Evolutionary conservation across 2,329 filamentous ascomycete species (phyloP).

Genomic region (Clonostachys solani): DNA sequence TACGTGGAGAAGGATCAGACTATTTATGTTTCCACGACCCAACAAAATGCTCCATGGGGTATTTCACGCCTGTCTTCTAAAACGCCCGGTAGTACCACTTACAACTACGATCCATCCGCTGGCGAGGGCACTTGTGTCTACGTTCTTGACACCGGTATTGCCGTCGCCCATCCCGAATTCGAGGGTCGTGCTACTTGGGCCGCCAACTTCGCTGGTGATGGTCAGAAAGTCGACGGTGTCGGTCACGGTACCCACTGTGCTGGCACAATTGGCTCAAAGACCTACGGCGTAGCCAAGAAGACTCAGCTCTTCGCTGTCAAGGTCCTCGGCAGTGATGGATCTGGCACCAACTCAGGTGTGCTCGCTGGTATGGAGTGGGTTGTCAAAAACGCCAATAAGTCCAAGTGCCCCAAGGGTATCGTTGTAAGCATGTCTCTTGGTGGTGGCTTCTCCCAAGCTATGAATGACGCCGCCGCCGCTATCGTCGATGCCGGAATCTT

Average conservation of each 20-base stretch:
- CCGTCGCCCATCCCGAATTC: slow-evolving; percentile 27
- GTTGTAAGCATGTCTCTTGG: slow-evolving; percentile 57
- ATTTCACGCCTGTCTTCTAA: slow-evolving; percentile 28
- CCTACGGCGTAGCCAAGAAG: slow-evolving; percentile 41
- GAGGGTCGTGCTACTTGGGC: slow-evolving; percentile 33
- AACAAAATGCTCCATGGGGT: slow-evolving; percentile 32
- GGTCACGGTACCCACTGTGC: slow-evolving; percentile 44
- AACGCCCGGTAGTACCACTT: slow-evolving; percentile 15
- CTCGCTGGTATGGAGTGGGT: slow-evolving; percentile 40
- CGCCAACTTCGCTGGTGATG: slow-evolving; percentile 27
- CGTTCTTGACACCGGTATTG: slow-evolving; percentile 41
- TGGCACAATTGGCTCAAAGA: slow-evolving; percentile 35
- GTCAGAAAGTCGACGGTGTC: slow-evolving; percentile 29
- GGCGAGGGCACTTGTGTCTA: slow-evolving; percentile 36
- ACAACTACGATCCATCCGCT: slow-evolving; percentile 28
- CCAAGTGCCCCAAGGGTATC: slow-evolving; percentile 32
- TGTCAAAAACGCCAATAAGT: slow-evolving; percentile 22
- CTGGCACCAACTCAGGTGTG: slow-evolving; percentile 30
- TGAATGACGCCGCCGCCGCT: slow-evolving; percentile 45
- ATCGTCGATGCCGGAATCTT: slow-evolving; percentile 43
- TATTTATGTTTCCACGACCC: slow-evolving; percentile 22
- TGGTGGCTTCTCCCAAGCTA: slow-evolving; percentile 33
- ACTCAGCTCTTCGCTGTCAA: slow-evolving; percentile 37
- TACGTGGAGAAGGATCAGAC: slow-evolving; percentile 34
- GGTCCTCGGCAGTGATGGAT: slow-evolving; percentile 31